Base-by-base conservation (phyloP, 2,329 filamentous ascomycete species). In the Colletotrichum lindemuthianum region DNA sequence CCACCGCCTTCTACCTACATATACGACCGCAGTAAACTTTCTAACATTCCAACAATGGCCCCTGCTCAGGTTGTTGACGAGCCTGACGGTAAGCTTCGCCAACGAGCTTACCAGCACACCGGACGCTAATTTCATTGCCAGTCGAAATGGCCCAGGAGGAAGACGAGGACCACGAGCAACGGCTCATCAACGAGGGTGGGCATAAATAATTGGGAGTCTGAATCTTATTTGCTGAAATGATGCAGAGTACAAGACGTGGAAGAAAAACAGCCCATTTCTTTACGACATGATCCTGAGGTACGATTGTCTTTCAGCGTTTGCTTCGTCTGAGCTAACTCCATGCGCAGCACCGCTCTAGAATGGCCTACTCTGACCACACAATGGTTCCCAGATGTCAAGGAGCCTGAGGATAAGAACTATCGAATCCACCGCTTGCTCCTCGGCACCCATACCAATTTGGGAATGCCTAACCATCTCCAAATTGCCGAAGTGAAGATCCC, bases 191-290 rank as follows among this genome's bases (percentile, higher is more conserved):
- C 72, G 96, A 99, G 83, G 92, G 91, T 91, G 81, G 54, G 69
- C 15, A 15, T 24, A 8, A 10, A 45, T 24, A 24, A 10, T 12
- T 10, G 37, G 13, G 37, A 13, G 37, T 49, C 4, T 8, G 9
- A 1, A 10, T 37, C 10, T 16, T 44, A 4, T n/a, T 56, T 40
- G 45, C 61, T 57, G 10, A 56, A 15, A 10, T 37, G 8, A 59
- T 39, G 44, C 72, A 93, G 96, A 99, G 78, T 99, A 99, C 87
- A 99, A 99, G 79, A 97, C 95, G 70, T 99, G 96, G 96, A 99
- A 99, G 86, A 99, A 99, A 84, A 99, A 99, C 80, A 93, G 92
- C 69, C 94, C 96, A 4, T 98, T 98, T 75, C 90, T 99, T 72
- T 99, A 99, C 78, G 96, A 99, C 77, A 92, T 97, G 88, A 96